Evolutionary conservation across 768 basidiomycete genomes (phyloP), one percentile per base, ranked within the genome.

Genomic region (Infundibulicybe gibba): DNA sequence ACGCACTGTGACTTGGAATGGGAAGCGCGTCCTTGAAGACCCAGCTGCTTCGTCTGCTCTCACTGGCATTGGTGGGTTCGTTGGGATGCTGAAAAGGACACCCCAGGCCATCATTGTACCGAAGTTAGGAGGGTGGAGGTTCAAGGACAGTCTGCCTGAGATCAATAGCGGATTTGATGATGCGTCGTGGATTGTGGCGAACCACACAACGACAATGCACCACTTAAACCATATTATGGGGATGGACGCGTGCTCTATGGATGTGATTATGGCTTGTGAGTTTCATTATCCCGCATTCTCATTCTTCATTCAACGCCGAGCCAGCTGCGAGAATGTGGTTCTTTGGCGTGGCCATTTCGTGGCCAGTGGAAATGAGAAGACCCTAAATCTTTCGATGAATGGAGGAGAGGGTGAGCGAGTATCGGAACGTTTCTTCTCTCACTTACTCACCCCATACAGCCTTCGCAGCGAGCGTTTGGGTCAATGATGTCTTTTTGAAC

Each of bases 201-300:
- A 88, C 54, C 82, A 83, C 49, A 86, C 75, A 14, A 74, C 70
- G 16, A 90, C 90, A 88, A 87, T 53, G 82, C 85, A 46, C 84
- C 86, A 1, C 70, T 71, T 41, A 80, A 81, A 54, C 85, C 85
- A 3, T 68, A 77, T 50, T 87, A 85, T 52, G 87, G 87, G 1
- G 85, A 89, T 51, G 87, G 86, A 1, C 70, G 85, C 32, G 68
- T 90, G n/a, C 65, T 93, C 25, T 91, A 89, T 62, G 89, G 87
- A 1, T 91, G 89, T 58, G 90, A 92, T 63, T 93, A 93, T 62
- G 86, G 81, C 48, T 93, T 83, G 88, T 90, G 49, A 63, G 84
- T 63, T 16, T n/a, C 15, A 31, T 37, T 37, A 31, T n/a, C n/a
- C n/a, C 25, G 25, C 25, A 25, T 3, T 25, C 25, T 4, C 25